These are phyloP conservation scores for Thymus quinquecostatus DNA, from an alignment of 257 asterid species.

Conservation along the genomic window DNA sequence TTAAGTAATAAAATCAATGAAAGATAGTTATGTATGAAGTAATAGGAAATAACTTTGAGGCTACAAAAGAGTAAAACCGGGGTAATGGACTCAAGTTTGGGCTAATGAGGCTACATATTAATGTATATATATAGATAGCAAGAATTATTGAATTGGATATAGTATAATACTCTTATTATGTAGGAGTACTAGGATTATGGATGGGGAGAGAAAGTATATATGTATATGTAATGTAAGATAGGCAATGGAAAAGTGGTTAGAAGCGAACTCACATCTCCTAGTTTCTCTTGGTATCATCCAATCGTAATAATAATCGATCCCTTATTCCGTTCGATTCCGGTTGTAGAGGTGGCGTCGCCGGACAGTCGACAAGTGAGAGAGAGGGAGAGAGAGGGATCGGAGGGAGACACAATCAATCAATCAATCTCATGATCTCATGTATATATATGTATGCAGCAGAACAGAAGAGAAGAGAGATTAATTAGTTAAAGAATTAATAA, in stretches of 20 bases:
- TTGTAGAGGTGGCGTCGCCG: not conserved
- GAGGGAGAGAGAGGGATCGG: not conserved
- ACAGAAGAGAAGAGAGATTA: too few species aligned
- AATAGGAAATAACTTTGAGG: too few species aligned
- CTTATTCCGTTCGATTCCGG: not conserved
- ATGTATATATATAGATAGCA: too few species aligned
- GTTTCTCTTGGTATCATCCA: not conserved
- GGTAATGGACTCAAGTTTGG: too few species aligned
- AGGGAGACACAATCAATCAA: not conserved
- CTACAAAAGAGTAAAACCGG: too few species aligned
- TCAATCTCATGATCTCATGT: not conserved
- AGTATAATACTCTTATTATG: too few species aligned
- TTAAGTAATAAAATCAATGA: too few species aligned
- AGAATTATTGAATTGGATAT: too few species aligned
- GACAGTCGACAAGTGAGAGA: not conserved
- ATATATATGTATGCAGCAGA: too few species aligned
- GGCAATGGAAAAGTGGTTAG: not conserved
- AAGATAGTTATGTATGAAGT: too few species aligned
- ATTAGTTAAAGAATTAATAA: too few species aligned
- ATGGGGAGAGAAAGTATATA: not conserved
- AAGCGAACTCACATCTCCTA: not conserved
- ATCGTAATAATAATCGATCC: not conserved
- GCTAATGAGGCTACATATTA: too few species aligned
- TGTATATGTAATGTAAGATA: not conserved
- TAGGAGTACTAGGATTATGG: not conserved